Evolutionary conservation across 2,329 filamentous ascomycete genomes (phyloP).

Genomic region (Fusarium floridanum): DNA sequence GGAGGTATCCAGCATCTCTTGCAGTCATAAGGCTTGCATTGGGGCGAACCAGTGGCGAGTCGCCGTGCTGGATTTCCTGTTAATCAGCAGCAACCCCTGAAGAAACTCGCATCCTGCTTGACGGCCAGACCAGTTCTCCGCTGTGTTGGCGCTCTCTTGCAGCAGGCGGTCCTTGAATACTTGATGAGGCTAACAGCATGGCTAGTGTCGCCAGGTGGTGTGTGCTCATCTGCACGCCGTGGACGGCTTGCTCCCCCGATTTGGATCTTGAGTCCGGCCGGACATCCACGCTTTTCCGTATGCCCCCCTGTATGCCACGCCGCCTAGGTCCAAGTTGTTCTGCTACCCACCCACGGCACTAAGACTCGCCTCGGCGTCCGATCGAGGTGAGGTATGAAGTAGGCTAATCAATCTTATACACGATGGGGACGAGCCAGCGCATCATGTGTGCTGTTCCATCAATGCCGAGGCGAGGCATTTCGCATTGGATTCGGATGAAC

Average conservation of each 20-base stretch:
- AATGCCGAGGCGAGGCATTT: conserved; percentile 22
- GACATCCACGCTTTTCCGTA: conserved; percentile 32
- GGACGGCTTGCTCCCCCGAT: conserved; percentile 39
- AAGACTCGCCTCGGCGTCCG: conserved; percentile 36
- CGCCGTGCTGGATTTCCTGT: conserved; percentile 20
- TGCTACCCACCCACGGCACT: conserved; percentile 29
- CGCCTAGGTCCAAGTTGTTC: conserved; percentile 32
- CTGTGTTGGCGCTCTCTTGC: conserved; percentile 17
- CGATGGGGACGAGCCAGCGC: conserved; percentile 21
- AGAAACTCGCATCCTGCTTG: conserved; percentile 14
- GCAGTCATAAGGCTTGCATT: conserved; percentile 34
- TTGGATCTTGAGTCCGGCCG: conserved; percentile 38
- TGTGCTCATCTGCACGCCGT: conserved; percentile 36
- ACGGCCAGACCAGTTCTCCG: conserved; percentile 9
- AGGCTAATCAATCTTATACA: conserved; percentile 39
- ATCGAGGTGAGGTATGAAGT: conserved; percentile 11
- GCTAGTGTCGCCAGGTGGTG: conserved; percentile 37
- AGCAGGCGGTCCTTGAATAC: conserved; percentile 14
- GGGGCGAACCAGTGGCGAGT: conserved; percentile 14
- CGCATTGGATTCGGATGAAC: conserved; percentile 18
- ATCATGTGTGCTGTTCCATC: conserved; percentile 18
- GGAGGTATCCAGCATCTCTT: conserved; percentile 20
- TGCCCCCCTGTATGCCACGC: conserved; percentile 37
- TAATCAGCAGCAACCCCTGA: conserved; percentile 18
- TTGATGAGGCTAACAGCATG: conserved; percentile 36